These are phyloP conservation scores for Podospora conica DNA, from an alignment of 495 filamentous ascomycete genomes.

Conservation along the genomic window DNA sequence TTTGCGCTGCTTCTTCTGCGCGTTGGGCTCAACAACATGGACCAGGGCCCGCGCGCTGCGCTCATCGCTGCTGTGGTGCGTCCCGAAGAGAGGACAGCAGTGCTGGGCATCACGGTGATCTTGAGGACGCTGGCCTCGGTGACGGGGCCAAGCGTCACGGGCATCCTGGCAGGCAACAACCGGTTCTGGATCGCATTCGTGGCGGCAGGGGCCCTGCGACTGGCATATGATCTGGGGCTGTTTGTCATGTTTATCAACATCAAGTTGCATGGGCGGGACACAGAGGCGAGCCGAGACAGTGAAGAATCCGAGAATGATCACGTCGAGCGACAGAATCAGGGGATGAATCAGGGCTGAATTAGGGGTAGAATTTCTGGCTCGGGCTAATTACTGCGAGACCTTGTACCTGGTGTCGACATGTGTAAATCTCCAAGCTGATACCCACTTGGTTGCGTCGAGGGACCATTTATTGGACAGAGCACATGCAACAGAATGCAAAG, in stretches of 20 bases:
- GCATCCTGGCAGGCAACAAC: constrained; percentile 55
- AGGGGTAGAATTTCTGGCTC: too few species aligned
- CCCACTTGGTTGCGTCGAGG: not conserved
- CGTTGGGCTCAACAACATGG: constrained; percentile 58
- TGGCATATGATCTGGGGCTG: constrained; percentile 67
- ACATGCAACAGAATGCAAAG: not conserved
- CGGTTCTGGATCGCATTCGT: constrained; percentile 72
- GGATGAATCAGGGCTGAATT: not conserved
- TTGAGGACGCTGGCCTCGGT: constrained; percentile 59
- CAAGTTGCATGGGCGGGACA: constrained; percentile 39
- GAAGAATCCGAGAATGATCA: not conserved
- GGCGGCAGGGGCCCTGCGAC: constrained; percentile 61
- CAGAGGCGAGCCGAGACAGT: not conserved
- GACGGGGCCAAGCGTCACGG: constrained; percentile 65
- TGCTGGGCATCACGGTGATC: constrained; percentile 69
- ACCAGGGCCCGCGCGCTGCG: constrained; percentile 73
- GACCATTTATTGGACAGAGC: not conserved
- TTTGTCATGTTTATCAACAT: constrained; percentile 58
- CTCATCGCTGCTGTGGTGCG: constrained; percentile 71
- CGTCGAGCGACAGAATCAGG: not conserved
- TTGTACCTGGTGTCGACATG: too few species aligned
- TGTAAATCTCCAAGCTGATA: not conserved
- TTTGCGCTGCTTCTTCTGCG: constrained; percentile 62
- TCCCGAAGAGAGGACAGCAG: constrained; percentile 71
- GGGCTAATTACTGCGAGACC: too few species aligned